Conservation (phyloP, 192 early-diverging fungal species). For the Entomortierella chlamydospora region DNA sequence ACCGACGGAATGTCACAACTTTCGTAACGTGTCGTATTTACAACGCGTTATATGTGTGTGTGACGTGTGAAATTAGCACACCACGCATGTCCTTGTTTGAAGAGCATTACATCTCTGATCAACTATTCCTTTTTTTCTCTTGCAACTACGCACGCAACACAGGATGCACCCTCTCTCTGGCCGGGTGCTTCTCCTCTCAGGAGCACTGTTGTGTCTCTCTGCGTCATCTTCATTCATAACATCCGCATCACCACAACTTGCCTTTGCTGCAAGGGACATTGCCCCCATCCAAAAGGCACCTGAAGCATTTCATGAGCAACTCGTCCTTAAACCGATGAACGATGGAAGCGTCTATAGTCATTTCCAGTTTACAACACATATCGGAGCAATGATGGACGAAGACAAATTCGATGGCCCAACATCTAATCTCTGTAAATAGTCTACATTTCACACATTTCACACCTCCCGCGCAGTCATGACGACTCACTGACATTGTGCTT, state of each 20-base stretch:
- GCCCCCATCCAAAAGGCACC: slow-evolving; percentile 38
- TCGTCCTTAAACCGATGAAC: slow-evolving; percentile 74
- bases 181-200: slow-evolving; percentile 16
- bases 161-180: slow-evolving; percentile 24
- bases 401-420: slow-evolving; percentile 36
- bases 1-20: too few species aligned
- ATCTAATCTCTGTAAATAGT: slow-evolving; percentile 38
- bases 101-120: too few species aligned
- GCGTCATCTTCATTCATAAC: not conserved
- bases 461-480: not conserved
- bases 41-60: too few species aligned
- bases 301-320: slow-evolving; percentile 75
- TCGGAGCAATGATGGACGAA: slow-evolving; percentile 40
- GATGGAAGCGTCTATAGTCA: slow-evolving; percentile 87
- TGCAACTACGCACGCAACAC: not conserved
- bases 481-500: slow-evolving; percentile 5
- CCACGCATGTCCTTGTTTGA: too few species aligned
- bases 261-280: slow-evolving; percentile 12
- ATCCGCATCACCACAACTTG: slow-evolving; percentile 7
- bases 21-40: too few species aligned
- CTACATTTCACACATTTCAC: not conserved
- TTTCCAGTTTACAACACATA: slow-evolving; percentile 78
- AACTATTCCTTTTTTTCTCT: too few species aligned
- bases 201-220: slow-evolving; percentile 11
- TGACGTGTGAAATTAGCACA: too few species aligned